Conservation (phyloP, 2,329 filamentous ascomycete genomes). For the Aspergillus ustus region DNA sequence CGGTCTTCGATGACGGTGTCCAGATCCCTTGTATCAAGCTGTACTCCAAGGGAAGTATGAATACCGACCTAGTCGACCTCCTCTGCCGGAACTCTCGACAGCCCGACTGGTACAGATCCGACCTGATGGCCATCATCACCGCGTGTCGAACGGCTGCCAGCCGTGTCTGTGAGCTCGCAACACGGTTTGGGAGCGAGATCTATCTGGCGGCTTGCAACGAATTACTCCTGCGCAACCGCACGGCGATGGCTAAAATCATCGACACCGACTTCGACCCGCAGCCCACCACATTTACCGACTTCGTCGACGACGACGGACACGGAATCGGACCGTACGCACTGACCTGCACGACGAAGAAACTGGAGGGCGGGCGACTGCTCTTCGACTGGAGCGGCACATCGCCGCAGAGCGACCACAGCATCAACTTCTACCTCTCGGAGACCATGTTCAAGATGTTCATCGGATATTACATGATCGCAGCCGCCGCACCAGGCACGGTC, state of each 20-base stretch:
- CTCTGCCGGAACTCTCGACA: slow-evolving; percentile 55
- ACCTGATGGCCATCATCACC: slow-evolving; percentile 53
- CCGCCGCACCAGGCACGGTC: slow-evolving; percentile 53
- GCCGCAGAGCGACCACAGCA: slow-evolving; percentile 51
- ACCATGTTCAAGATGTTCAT: slow-evolving; percentile 60
- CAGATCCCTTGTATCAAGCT: slow-evolving; percentile 57
- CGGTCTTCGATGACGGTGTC: slow-evolving; percentile 56
- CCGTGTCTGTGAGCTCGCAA: slow-evolving; percentile 52
- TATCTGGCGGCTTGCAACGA: slow-evolving; percentile 54
- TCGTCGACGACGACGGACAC: slow-evolving; percentile 56
- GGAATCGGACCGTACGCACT: slow-evolving; percentile 53
- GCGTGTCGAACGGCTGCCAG: slow-evolving; percentile 52
- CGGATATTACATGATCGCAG: slow-evolving; percentile 53
- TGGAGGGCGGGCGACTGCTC: slow-evolving; percentile 44
- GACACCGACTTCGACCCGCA: slow-evolving; percentile 51
- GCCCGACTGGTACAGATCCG: slow-evolving; percentile 55
- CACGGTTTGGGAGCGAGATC: slow-evolving; percentile 50
- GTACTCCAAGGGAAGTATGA: slow-evolving; percentile 50
- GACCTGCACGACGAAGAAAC: slow-evolving; percentile 53
- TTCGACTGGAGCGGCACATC: slow-evolving; percentile 57
- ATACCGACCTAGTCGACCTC: slow-evolving; percentile 49
- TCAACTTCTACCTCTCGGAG: slow-evolving; percentile 56
- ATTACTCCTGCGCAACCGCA: slow-evolving; percentile 50
- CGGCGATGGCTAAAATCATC: slow-evolving; percentile 52
- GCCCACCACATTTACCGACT: slow-evolving; percentile 53